Percentiles rank a stretch among this genome's conserved stretches.
phyloP scores from a whole-genome alignment of 257 asterid species.

The Linaria vulgaris region DNA sequence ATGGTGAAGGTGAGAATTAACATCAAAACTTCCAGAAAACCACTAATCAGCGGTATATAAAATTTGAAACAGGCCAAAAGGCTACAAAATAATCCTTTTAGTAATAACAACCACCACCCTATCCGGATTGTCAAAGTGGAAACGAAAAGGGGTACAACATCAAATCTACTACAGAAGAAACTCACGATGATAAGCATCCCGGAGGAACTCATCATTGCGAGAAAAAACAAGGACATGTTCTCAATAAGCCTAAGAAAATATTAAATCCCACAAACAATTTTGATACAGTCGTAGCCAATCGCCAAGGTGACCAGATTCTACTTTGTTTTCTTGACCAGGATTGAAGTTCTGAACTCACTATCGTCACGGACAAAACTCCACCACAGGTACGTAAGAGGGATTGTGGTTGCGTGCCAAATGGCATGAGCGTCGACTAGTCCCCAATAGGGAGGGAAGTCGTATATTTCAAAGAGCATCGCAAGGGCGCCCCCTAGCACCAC shows the following conservation, averaged over 20 bases:
- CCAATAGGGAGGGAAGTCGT: constrained; percentile 74
- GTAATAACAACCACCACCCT: neutral
- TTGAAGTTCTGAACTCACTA: constrained; percentile 59
- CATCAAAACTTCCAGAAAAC: neutral
- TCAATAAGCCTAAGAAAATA: constrained; percentile 11
- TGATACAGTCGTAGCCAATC: constrained; percentile 1
- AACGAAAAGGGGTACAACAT: constrained; percentile 27
- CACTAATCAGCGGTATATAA: neutral
- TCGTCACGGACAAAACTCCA: constrained; percentile 85
- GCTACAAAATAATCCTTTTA: neutral
- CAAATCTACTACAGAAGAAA: constrained; percentile 38
- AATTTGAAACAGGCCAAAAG: neutral
- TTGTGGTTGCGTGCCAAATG: constrained; percentile 76
- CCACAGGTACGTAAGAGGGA: constrained; percentile 72
- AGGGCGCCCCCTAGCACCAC: constrained; percentile 63
- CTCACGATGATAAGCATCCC: constrained; percentile 43
- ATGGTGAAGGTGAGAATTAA: no score
- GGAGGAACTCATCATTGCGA: constrained; percentile 34
- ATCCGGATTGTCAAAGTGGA: constrained; percentile 6
- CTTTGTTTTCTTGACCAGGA: constrained; percentile 61
- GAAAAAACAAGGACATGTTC: constrained; percentile 38
- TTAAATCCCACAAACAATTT: constrained; percentile 16
- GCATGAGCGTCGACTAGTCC: constrained; percentile 85
- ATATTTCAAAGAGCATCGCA: constrained; percentile 63
- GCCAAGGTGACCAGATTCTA: constrained; percentile 23